phyloP scores from a whole-genome alignment of 169 alveolate species.

The Cryptosporidium felis region DNA sequence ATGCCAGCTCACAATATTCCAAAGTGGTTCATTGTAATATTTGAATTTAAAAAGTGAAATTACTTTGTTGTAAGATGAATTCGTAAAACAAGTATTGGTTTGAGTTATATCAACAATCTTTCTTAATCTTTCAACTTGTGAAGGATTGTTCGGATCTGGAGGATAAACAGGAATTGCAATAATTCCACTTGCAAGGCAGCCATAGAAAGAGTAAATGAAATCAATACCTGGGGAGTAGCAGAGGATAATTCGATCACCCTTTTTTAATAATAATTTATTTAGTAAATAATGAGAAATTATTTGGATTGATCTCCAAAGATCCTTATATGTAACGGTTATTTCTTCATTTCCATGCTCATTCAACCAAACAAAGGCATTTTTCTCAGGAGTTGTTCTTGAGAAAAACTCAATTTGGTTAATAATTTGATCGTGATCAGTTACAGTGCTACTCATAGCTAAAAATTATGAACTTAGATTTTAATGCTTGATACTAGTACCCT shows the following conservation, averaged over 20 bases:
- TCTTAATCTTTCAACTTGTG: constrained; percentile 52
- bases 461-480: no score
- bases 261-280: constrained; percentile 22
- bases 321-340: constrained; percentile 9
- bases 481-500: no score
- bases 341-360: constrained; percentile 69
- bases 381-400: constrained; percentile 1
- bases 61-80: constrained; percentile 39
- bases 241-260: constrained; percentile 53
- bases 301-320: constrained; percentile 26
- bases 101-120: constrained; percentile 62
- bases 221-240: constrained; percentile 78
- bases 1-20: constrained; percentile 43
- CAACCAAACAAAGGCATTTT: constrained; percentile 53
- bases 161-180: constrained; percentile 76
- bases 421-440: constrained; percentile 8
- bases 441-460: neutral
- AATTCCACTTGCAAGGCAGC: constrained; percentile 69
- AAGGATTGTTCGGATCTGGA: constrained; percentile 69
- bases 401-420: constrained; percentile 54
- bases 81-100: constrained; percentile 38
- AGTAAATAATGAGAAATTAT: constrained; percentile 27
- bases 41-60: constrained; percentile 46
- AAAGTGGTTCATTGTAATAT: constrained; percentile 65
- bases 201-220: constrained; percentile 72